Percentiles rank a stretch among this genome's conserved stretches.
Conservation (phyloP, 1,139 yeast species). For the Pichia sp. region DNA sequence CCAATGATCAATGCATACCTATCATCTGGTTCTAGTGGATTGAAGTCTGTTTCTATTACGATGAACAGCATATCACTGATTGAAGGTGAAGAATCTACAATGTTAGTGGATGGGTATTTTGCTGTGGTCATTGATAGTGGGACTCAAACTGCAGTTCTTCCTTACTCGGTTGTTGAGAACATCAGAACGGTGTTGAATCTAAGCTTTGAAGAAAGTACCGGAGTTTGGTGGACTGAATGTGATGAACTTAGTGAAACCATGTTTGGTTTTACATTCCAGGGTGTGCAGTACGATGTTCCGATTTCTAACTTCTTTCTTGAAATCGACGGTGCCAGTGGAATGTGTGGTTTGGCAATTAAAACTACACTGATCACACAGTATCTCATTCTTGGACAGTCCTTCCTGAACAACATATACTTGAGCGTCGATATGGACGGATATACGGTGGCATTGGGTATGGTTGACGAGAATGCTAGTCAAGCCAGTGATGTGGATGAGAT, state of each 20-base stretch:
- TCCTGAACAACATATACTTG: constrained; percentile 69
- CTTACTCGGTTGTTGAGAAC: constrained; percentile 38
- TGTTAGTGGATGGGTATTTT: constrained; percentile 30
- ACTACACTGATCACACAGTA: constrained; percentile 30
- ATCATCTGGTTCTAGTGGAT: constrained; percentile 26
- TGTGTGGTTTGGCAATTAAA: constrained; percentile 16
- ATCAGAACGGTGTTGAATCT: constrained; percentile 37
- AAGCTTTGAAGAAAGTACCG: constrained; percentile 31
- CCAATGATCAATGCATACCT: constrained; percentile 41
- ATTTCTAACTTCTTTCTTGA: constrained; percentile 36
- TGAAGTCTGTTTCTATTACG: constrained; percentile 45
- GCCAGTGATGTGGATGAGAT: constrained; percentile 15
- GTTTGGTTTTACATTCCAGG: constrained; percentile 48
- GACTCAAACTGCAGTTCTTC: constrained; percentile 42
- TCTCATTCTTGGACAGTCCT: constrained; percentile 64
- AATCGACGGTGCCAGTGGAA: constrained; percentile 11
- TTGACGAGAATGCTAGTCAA: constrained; percentile 29
- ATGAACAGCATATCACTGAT: constrained; percentile 31
- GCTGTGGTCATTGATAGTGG: constrained; percentile 1
- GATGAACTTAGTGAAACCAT: constrained; percentile 31
- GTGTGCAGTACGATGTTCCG: constrained; percentile 47
- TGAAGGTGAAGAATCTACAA: not conserved
- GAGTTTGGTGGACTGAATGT: constrained; percentile 38
- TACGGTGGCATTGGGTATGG: constrained; percentile 64
- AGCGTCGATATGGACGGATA: constrained; percentile 72